A percentile compares a stretch with the other conserved stretches of the same genome.
Conservation (phyloP, 2,329 filamentous ascomycete genomes). For the Colletotrichum sp. region DNA sequence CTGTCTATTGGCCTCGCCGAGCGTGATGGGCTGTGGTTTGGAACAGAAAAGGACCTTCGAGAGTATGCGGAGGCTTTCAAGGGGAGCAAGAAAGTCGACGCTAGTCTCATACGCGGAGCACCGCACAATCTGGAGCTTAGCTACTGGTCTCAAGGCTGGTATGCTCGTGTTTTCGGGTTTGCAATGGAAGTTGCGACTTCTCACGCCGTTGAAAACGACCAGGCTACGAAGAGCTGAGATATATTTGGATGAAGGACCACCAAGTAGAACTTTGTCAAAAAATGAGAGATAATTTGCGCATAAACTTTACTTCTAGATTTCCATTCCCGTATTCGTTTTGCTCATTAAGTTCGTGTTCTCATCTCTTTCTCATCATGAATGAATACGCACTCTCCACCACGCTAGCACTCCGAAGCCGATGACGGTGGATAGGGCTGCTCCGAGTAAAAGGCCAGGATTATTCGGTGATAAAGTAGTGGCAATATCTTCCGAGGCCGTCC, state of each 20-base stretch:
- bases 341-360: background rate
- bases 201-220: background rate
- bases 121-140: slow-evolving; percentile 24
- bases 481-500: background rate
- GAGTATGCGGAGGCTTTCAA: slow-evolving; percentile 21
- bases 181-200: slow-evolving; percentile 18
- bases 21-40: slow-evolving; percentile 22
- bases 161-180: slow-evolving; percentile 25
- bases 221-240: background rate
- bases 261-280: background rate
- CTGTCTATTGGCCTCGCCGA: slow-evolving; percentile 25
- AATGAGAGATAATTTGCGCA: background rate
- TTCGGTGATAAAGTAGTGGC: background rate
- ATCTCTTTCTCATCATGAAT: background rate
- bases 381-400: background rate
- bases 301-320: background rate
- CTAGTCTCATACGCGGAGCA: slow-evolving; percentile 12
- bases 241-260: background rate
- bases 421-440: background rate
- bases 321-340: background rate
- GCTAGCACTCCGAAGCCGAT: background rate
- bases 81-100: slow-evolving; percentile 22
- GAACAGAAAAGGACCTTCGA: slow-evolving; percentile 14
- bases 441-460: background rate
- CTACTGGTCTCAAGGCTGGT: slow-evolving; percentile 23